These are phyloP conservation scores for Syzygium oleosum DNA, from an alignment of 345 rosid species.

Conservation along the genomic window DNA sequence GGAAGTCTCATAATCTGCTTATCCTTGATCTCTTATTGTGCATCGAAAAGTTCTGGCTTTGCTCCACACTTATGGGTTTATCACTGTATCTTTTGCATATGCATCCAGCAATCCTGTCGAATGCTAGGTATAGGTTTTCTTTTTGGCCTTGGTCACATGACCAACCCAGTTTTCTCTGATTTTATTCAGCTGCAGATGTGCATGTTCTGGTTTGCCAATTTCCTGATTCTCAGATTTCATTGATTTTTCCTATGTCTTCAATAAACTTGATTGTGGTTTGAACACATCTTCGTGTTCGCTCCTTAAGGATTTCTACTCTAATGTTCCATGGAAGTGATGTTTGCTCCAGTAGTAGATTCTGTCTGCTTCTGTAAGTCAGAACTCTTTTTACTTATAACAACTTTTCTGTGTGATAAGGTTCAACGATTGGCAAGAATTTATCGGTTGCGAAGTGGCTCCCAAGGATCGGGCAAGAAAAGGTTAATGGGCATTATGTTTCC, in stretches of 20 bases:
- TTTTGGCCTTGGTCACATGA: neutral
- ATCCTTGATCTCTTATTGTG: neutral
- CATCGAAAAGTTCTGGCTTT: neutral
- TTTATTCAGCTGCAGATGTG: neutral
- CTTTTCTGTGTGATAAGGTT: slow-evolving; percentile 22
- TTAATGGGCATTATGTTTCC: neutral
- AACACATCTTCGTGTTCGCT: neutral
- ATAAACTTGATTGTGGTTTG: neutral
- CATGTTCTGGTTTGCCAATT: neutral
- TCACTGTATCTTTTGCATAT: neutral
- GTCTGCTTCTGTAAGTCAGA: neutral
- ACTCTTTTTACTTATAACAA: neutral
- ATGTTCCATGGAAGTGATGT: neutral
- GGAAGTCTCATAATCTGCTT: neutral
- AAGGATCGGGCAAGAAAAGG: slow-evolving; percentile 89
- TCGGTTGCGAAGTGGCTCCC: slow-evolving; percentile 46
- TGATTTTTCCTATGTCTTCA: neutral
- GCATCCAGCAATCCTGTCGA: neutral
- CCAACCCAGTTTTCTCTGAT: neutral
- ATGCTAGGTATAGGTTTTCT: neutral
- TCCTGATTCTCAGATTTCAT: neutral
- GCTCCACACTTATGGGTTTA: neutral
- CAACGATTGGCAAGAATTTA: slow-evolving; percentile 74
- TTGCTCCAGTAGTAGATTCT: neutral
- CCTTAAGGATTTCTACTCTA: neutral